These are phyloP conservation scores for Chrysochromulina tobinii DNA, from an alignment of 78 protist species.

Conservation along the genomic window DNA sequence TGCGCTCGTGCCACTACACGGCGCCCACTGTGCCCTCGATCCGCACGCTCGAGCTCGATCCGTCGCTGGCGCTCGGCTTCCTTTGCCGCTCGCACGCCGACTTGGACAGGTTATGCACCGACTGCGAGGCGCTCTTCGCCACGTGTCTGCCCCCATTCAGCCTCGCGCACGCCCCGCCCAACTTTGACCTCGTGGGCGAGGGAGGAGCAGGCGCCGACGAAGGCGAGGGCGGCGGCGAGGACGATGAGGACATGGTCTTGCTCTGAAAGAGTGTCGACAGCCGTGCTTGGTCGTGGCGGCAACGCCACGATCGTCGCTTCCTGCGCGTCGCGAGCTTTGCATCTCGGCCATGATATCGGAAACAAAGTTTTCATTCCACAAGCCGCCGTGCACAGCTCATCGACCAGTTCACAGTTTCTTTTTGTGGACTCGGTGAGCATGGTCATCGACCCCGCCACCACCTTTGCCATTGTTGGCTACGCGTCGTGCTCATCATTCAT, in stretches of 20 bases:
- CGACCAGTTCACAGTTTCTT: too few relatives aligned
- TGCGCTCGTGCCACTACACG: background rate
- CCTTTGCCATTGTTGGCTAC: background rate
- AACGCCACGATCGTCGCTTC: too few relatives aligned
- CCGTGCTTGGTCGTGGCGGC: too few relatives aligned
- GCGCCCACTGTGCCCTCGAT: background rate
- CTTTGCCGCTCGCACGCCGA: background rate
- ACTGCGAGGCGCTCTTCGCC: background rate
- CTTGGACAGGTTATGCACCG: background rate
- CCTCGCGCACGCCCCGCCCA: background rate
- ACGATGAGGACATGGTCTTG: background rate
- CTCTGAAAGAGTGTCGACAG: background rate
- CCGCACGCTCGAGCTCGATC: background rate
- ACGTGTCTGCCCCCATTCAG: background rate
- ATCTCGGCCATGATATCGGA: too few relatives aligned
- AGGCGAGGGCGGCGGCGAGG: background rate
- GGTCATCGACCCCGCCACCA: background rate
- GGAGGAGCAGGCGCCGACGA: background rate
- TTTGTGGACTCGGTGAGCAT: too few relatives aligned
- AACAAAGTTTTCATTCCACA: too few relatives aligned
- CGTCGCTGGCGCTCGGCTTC: conserved; percentile 30
- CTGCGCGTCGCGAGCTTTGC: too few relatives aligned
- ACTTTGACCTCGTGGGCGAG: background rate
- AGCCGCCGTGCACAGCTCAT: too few relatives aligned
- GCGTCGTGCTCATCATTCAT: background rate